Conservation (phyloP, 176 grass and related monocot genomes). For the Triticum timopheevii region DNA sequence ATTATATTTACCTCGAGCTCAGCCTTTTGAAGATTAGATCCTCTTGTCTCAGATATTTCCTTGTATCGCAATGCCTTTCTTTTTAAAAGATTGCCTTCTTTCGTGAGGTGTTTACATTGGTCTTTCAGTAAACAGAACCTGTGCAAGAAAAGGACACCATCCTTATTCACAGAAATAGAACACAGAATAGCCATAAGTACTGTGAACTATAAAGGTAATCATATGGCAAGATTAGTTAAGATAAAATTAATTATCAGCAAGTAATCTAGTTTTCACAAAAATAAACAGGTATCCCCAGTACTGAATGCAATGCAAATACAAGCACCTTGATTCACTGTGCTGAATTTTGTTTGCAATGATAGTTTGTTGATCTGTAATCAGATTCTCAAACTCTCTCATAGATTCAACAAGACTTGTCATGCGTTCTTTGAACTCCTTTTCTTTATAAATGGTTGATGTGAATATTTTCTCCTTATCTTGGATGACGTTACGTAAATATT, state of each 20-base stretch:
- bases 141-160: not conserved
- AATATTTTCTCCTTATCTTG: constrained; percentile 53
- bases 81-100: constrained; percentile 46
- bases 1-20: constrained; percentile 59
- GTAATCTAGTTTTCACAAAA: constrained; percentile 3
- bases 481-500: constrained; percentile 23
- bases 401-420: constrained; percentile 35
- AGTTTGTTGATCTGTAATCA: constrained; percentile 31
- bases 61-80: constrained; percentile 49
- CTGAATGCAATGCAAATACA: constrained; percentile 19
- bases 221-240: not conserved
- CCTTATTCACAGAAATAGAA: constrained; percentile 6
- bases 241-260: not conserved
- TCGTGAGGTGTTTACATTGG: constrained; percentile 42
- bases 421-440: constrained; percentile 34
- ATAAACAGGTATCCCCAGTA: not conserved
- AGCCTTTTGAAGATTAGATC: constrained; percentile 67
- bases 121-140: constrained; percentile 56
- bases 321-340: constrained; percentile 54
- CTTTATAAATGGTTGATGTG: constrained; percentile 38
- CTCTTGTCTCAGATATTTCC: constrained; percentile 63
- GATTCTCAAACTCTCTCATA: constrained; percentile 39
- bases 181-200: not conserved
- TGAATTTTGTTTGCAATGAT: constrained; percentile 39
- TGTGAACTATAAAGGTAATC: not conserved